Base-by-base conservation (phyloP, 441 rosid species). In the Croton setiger region DNA sequence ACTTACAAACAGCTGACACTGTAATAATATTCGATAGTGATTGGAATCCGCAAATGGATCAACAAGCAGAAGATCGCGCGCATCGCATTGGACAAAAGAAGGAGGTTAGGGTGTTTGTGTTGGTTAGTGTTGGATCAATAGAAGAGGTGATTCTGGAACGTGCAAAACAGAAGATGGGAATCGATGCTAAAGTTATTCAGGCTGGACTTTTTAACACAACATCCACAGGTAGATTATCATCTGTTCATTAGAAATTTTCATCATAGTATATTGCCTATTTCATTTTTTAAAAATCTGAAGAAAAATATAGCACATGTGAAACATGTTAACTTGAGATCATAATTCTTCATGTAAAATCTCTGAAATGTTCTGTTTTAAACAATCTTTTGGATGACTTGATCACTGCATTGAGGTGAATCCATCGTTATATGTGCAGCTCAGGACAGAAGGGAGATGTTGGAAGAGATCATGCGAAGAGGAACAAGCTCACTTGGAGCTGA, bases 11-110 rank as follows among this genome's bases (percentile, higher is more conserved):
- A 45, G 99, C 99, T 36, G 99, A 96, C 74, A 93, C 99, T 63
- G 99, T 96, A 33, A 91, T 93, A 75, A 96, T 96, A 68, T 96
- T 96, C 74, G 98, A 96, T 82, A 96, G 98, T 79, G 99, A 96
- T 76, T 96, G 99, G 99, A 96, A 93, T 65, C 99, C 99, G 9
- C 99, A 96, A 72, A 96, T 96, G 99, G 99, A 96, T 79, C 99
- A 96, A 72, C 99, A 96, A 80, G 99, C 99, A 35, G 99, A 96
- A 86, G 99, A 96, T 82, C 90, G 99, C 63, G 99, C 99, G 56
- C 99, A 96, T 84, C 98, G 99, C 37, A 96, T 96, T 52, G 99
- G 99, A 59, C 99, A 96, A 78, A 96, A 91, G 87, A 96, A 96
- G 83, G 99, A 96, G 85, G 99, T 96, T 41, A 87, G 89, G 82